Conservation (phyloP, 2,329 filamentous ascomycete species). For the Neofusicoccum umdonicola region DNA sequence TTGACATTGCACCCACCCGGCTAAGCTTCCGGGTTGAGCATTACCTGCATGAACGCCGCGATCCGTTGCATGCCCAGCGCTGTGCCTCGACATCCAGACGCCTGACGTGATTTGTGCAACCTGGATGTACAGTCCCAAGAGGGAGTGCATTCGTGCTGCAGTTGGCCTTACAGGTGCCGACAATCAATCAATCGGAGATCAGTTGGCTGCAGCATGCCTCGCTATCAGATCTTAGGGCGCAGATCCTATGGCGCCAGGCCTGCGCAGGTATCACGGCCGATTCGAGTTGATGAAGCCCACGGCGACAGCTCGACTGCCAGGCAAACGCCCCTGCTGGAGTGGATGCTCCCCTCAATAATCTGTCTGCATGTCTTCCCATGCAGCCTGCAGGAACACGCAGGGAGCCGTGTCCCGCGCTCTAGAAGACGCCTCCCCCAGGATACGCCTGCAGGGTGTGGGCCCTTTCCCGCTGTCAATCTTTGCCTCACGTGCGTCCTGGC, state of each 20-base stretch:
- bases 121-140: neutral
- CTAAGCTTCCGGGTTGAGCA: slow-evolving; percentile 12
- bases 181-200: neutral
- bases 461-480: slow-evolving; percentile 2
- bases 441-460: slow-evolving; percentile 2
- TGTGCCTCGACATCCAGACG: neutral
- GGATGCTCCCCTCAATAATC: neutral
- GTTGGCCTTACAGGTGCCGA: neutral
- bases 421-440: neutral
- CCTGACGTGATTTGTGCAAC: neutral
- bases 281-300: neutral
- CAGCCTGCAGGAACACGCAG: slow-evolving; percentile 10
- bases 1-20: slow-evolving; percentile 7
- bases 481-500: neutral
- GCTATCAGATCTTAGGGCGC: neutral
- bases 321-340: neutral
- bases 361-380: neutral
- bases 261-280: neutral
- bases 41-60: slow-evolving; percentile 5
- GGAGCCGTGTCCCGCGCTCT: slow-evolving; percentile 2
- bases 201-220: neutral
- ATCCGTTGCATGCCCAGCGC: neutral
- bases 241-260: neutral
- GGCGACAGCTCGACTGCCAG: neutral
- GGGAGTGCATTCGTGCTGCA: neutral